Evolutionary conservation across 2,329 filamentous ascomycete genomes (phyloP).

Genomic region (Geosmithia flava): DNA sequence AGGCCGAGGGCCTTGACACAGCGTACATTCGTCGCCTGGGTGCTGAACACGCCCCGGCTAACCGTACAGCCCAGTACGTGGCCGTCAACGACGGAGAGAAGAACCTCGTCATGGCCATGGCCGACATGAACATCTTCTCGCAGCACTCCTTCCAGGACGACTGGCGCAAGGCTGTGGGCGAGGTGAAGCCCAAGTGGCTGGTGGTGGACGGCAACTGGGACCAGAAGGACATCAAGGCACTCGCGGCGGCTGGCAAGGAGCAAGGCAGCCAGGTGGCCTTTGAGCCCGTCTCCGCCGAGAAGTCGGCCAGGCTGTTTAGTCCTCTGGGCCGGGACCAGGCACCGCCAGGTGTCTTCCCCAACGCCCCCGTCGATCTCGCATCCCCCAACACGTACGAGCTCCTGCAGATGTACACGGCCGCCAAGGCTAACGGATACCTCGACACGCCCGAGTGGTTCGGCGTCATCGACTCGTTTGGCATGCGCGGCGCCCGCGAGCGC

Average conservation of each 20-base stretch:
- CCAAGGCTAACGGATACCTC: slow-evolving; percentile 54
- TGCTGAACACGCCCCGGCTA: slow-evolving; percentile 32
- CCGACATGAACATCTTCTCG: slow-evolving; percentile 84
- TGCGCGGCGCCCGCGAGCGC: slow-evolving; percentile 60
- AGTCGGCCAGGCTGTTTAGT: slow-evolving; percentile 59
- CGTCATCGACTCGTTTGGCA: slow-evolving; percentile 66
- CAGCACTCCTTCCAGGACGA: slow-evolving; percentile 35
- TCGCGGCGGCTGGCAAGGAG: slow-evolving; percentile 49
- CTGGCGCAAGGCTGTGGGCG: slow-evolving; percentile 48
- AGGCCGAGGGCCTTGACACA: slow-evolving; percentile 50
- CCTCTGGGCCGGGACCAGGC: slow-evolving; percentile 16
- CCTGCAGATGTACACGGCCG: slow-evolving; percentile 61
- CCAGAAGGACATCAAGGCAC: slow-evolving; percentile 49
- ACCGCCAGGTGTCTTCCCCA: slow-evolving; percentile 37
- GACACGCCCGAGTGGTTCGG: slow-evolving; percentile 64
- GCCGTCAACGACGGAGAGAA: slow-evolving; percentile 77
- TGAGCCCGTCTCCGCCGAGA: slow-evolving; percentile 79
- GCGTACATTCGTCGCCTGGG: slow-evolving; percentile 47
- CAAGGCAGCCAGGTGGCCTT: slow-evolving; percentile 55
- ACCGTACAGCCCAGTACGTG: slow-evolving; percentile 80
- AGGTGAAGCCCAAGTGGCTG: slow-evolving; percentile 57
- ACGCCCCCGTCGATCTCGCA: slow-evolving; percentile 55
- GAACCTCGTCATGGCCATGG: slow-evolving; percentile 84
- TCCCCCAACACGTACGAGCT: slow-evolving; percentile 82
- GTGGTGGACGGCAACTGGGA: slow-evolving; percentile 86